A percentile compares a stretch with the other conserved stretches of the same genome.
Evolutionary conservation across 768 basidiomycete species (phyloP).

Genomic region (Podaxis carcinomalis): DNA sequence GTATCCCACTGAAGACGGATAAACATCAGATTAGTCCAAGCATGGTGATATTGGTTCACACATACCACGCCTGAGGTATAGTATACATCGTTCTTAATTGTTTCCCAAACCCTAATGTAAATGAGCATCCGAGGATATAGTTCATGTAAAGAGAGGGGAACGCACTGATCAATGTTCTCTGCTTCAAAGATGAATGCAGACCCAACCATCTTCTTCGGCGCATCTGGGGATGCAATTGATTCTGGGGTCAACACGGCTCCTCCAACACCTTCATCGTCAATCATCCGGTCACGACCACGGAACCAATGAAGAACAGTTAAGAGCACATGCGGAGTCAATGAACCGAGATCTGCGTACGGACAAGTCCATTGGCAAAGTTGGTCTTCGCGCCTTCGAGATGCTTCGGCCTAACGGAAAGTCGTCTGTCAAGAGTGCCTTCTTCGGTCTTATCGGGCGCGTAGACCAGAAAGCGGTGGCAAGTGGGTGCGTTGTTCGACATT

Average conservation of each 20-base stretch:
- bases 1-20: constrained; percentile 48
- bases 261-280: constrained; percentile 40
- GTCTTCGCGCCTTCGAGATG: constrained; percentile 48
- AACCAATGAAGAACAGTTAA: background rate
- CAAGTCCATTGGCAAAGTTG: constrained; percentile 36
- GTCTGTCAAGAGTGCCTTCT: constrained; percentile 49
- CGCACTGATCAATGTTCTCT: constrained; percentile 44
- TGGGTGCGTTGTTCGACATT: constrained; percentile 12
- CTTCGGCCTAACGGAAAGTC: constrained; percentile 47
- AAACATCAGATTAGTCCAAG: background rate
- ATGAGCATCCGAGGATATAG: background rate
- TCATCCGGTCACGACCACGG: background rate
- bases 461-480: constrained; percentile 36
- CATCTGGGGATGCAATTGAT: constrained; percentile 39
- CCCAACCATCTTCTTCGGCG: constrained; percentile 56
- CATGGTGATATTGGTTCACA: constrained; percentile 4
- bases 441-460: constrained; percentile 67
- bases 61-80: constrained; percentile 38
- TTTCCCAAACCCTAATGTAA: constrained; percentile 30
- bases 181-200: constrained; percentile 54
- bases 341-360: constrained; percentile 38
- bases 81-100: constrained; percentile 38
- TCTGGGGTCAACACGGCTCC: constrained; percentile 60
- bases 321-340: background rate
- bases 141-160: constrained; percentile 15